phyloP scores from a whole-genome alignment of 352 stramenopile species.

The Globisporangium yorkense region DNA sequence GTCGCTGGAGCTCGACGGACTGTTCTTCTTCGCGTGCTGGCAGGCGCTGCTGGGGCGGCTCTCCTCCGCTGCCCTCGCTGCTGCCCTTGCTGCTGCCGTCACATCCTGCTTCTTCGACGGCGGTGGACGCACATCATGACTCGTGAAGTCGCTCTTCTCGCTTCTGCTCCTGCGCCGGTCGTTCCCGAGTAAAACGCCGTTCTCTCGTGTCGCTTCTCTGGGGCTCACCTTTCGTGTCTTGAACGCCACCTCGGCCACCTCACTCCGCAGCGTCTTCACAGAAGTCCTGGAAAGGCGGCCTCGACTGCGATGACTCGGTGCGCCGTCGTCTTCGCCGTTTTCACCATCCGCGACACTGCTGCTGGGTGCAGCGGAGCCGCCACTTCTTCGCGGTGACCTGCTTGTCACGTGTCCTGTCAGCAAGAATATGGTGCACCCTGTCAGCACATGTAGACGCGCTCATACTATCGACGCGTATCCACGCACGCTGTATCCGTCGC shows the following conservation, averaged over 20 bases:
- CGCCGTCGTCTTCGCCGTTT: slow-evolving; percentile 10
- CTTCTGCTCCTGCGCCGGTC: not conserved
- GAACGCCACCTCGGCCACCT: not conserved
- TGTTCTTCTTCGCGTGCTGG: slow-evolving; percentile 49
- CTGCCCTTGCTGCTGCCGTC: slow-evolving; percentile 11
- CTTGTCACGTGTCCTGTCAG: slow-evolving; percentile 7
- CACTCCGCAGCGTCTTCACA: slow-evolving; percentile 21
- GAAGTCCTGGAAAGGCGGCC: slow-evolving; percentile 39
- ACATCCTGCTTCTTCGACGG: slow-evolving; percentile 11
- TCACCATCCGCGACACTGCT: slow-evolving; percentile 8
- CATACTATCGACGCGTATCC: not conserved
- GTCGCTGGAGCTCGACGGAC: slow-evolving; percentile 63
- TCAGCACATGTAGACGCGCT: not conserved
- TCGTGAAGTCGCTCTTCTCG: not conserved
- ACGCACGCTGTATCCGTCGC: slow-evolving; percentile 12
- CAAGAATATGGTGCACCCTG: not conserved
- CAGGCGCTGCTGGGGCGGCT: not conserved
- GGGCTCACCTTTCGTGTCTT: not conserved
- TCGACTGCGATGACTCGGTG: slow-evolving; percentile 32
- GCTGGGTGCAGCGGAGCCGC: not conserved
- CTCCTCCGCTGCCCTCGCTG: slow-evolving; percentile 14
- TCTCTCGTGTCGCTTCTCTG: not conserved
- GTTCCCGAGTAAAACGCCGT: not conserved
- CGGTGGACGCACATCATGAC: not conserved
- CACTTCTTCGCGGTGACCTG: slow-evolving; percentile 23